Evolutionary conservation across 805 yeast species (phyloP), one percentile per base, ranked within the genome.

Genomic region (Helenozyma rhizophorensis): DNA sequence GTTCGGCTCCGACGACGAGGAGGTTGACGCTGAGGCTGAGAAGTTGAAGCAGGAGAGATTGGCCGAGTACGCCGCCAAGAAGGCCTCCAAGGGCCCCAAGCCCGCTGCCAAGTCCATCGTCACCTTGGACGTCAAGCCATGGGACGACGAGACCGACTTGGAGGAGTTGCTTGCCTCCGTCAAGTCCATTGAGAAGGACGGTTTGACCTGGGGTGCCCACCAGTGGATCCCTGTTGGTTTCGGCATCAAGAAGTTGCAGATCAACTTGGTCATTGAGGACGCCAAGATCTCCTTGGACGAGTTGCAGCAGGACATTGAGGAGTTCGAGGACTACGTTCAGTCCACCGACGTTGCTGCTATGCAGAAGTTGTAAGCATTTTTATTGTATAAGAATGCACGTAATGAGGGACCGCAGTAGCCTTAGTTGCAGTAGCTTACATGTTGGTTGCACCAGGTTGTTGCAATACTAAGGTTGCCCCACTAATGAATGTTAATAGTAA

Each of bases 191-290:
- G 85, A 79, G 65, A 68, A 68, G 72, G 98, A 93, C 28, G 99
- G 99, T 80, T 81, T 93, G 62, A 70, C 68, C 50, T 93, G 98
- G 98, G 99, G 99, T 85, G 96, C 89, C 59, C 82, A 74, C 78
- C 89, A 83, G 74, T 88, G 80, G 74, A 76, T 93, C 56, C 93
- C 96, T 63, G 94, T 93, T 60, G 99, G 98, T 71, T 93, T 78
- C 83, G 99, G 99, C 81, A 90, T 93, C 79, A 86, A 86, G 84
- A 93, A 93, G 80, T 81, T 93, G 68, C 98, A 93, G 78, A 85
- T 93, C 72, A 90, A 89, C 89, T 72, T 83, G 73, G 98, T 93
- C 64, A 83, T 93, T 54, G 97, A 93, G 80, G 99, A 93, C 72
- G 95, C 77, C 54, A 82, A 81, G 80, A 96, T 93, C 51, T 86